Base-by-base conservation (phyloP, 1,284 basidiomycete genomes). In the Rhizopogon parksii region DNA sequence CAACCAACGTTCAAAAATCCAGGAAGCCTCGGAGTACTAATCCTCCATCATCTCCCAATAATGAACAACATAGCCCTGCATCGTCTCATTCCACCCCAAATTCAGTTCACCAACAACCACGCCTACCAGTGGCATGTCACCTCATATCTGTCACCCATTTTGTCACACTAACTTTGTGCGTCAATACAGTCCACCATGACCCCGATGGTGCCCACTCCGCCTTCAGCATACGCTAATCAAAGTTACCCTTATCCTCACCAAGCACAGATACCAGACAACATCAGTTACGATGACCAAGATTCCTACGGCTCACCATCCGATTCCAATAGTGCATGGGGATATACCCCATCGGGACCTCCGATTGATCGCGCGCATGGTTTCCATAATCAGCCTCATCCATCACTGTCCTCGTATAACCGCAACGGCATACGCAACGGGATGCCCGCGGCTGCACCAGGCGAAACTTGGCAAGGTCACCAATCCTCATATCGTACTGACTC, bases 301-400 rank as follows among this genome's bases (percentile, higher is more conserved):
- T 21, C 56, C 32, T 71, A 65, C 54, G 54, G 49, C 39, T 36
- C 71, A 11, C 61, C 70, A 12, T 75, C 77, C 57, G 67, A 65
- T 38, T 60, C 71, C 24, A 60, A 70, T 36, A 68, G 76, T 32
- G 63, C 72, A 37, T 83, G 83, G 83, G 73, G 70, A 14, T 85
- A 85, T 59, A 59, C 77, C 17, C 65, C 73, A 21, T 59, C 72
- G 38, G 59, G 62, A 7, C 51, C 75, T 19, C 64, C 71, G 30
- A 68, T 73, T n/a, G 77, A 80, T 58, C 75, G 75, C 27, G 71
- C 73, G 51, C 69, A 78, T n/a, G 68, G 63, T 34, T 78, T 76
- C 54, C 75, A 76, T 27, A 76, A 74, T 54, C 74, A 77, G 24
- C 68, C 71, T 51, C 61, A 77, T 39, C 76, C 78, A 2, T 75